Evolutionary conservation across 257 asterid species (phyloP).

Genomic region (Plantago elongata): DNA sequence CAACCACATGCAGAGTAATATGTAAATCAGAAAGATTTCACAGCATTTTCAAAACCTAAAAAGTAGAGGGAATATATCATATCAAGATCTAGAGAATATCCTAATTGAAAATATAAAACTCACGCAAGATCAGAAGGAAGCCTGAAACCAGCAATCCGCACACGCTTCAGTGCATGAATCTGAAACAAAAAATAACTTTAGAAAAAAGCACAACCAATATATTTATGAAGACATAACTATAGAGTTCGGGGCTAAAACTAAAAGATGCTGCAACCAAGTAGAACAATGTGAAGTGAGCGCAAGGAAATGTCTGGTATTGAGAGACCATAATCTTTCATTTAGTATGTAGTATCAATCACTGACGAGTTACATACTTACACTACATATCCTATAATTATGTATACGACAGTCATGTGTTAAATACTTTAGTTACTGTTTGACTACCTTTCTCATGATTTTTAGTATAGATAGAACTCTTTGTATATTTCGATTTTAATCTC

Average conservation of each 20-base stretch:
- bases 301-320: neutral
- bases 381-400: too few relatives aligned
- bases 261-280: neutral
- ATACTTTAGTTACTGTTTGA: too few relatives aligned
- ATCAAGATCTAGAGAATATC: neutral
- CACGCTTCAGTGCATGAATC: slow-evolving; percentile 87
- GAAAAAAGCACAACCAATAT: slow-evolving; percentile 13
- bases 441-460: too few relatives aligned
- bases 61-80: slow-evolving; percentile 3
- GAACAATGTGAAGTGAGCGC: neutral
- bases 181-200: slow-evolving; percentile 32
- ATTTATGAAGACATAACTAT: slow-evolving; percentile 1
- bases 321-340: neutral
- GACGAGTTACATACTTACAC: too few relatives aligned
- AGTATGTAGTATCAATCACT: too few relatives aligned
- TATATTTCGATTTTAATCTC: too few relatives aligned
- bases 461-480: too few relatives aligned
- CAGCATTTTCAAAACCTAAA: neutral
- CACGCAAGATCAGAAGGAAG: slow-evolving; percentile 92
- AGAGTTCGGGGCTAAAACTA: slow-evolving; percentile 6
- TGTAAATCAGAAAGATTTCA: too few relatives aligned
- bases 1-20: too few relatives aligned
- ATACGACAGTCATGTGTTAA: too few relatives aligned
- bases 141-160: slow-evolving; percentile 88
- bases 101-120: slow-evolving; percentile 23